Conservation (phyloP, 805 yeast genomes). For the Jamesozyma rosinii region DNA sequence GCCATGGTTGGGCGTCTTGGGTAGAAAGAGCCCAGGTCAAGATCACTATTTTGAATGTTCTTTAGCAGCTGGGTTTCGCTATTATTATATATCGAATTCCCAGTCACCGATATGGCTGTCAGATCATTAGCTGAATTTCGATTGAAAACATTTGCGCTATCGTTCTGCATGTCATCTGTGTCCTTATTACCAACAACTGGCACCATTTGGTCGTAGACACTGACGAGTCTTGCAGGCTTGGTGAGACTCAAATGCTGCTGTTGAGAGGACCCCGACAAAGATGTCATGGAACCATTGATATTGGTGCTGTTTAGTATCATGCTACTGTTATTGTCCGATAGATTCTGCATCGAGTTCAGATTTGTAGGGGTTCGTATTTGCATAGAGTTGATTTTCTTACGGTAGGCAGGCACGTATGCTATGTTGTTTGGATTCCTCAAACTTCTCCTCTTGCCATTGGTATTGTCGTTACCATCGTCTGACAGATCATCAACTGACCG, state of each 20-base stretch:
- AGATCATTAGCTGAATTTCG: no score
- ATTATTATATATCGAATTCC: slow-evolving; percentile 1
- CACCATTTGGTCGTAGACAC: slow-evolving; percentile 7
- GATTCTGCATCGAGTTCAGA: neutral
- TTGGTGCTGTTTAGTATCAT: neutral
- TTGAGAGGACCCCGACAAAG: slow-evolving; percentile 1
- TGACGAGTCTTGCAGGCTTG: slow-evolving; percentile 1
- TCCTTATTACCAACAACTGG: slow-evolving; percentile 4
- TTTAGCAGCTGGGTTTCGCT: slow-evolving; percentile 13
- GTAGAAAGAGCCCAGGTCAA: slow-evolving; percentile 25
- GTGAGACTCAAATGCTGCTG: neutral
- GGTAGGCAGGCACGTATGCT: slow-evolving; percentile 33
- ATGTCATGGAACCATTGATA: neutral
- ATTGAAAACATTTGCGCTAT: neutral
- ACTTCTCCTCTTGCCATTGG: neutral
- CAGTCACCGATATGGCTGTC: neutral
- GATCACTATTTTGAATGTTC: slow-evolving; percentile 13
- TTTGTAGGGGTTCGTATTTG: neutral
- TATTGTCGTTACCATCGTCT: neutral
- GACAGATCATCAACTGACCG: no score
- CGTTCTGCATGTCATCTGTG: neutral
- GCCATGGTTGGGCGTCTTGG: slow-evolving; percentile 11
- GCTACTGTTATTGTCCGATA: neutral
- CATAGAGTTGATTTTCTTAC: slow-evolving; percentile 26
- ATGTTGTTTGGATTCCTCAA: slow-evolving; percentile 3